A percentile compares a stretch with the other conserved stretches of the same genome.
phyloP scores from a whole-genome alignment of 768 basidiomycete genomes.

The Lactarius evosmus region DNA sequence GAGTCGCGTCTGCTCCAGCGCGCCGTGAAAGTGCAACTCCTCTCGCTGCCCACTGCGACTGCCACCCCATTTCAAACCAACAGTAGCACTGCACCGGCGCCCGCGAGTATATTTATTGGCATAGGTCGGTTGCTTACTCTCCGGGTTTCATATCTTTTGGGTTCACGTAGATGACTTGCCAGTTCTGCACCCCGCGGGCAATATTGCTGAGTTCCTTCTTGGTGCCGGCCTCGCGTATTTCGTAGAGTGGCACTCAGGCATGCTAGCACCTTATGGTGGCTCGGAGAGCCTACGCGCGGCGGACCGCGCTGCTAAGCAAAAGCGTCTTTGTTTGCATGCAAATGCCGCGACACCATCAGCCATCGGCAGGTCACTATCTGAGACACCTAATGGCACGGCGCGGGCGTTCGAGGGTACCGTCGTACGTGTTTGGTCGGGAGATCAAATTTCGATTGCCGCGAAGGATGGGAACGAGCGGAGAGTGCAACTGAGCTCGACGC shows the following conservation, averaged over 20 bases:
- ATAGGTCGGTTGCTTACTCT: constrained; percentile 47
- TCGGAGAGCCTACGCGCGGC: constrained; percentile 87
- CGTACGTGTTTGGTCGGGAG: constrained; percentile 85
- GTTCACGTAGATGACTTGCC: neutral
- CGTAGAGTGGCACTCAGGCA: constrained; percentile 97
- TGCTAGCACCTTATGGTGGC: constrained; percentile 77
- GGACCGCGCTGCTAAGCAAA: constrained; percentile 78
- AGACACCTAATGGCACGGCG: constrained; percentile 40
- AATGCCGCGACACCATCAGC: constrained; percentile 45
- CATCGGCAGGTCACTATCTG: constrained; percentile 46
- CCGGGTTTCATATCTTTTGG: neutral
- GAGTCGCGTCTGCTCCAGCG: constrained; percentile 85
- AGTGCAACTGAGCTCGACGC: constrained; percentile 83
- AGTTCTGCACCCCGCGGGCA: constrained; percentile 91
- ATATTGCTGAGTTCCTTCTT: constrained; percentile 88
- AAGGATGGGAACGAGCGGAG: constrained; percentile 78
- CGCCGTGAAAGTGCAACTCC: constrained; percentile 67
- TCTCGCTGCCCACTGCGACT: constrained; percentile 75
- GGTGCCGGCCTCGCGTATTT: constrained; percentile 83
- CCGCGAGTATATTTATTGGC: constrained; percentile 88
- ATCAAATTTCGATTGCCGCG: constrained; percentile 80
- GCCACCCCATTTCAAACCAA: constrained; percentile 77
- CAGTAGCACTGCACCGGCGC: constrained; percentile 51
- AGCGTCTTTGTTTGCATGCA: constrained; percentile 66
- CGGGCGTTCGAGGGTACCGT: constrained; percentile 79